phyloP scores from a whole-genome alignment of 2,329 filamentous ascomycete species.

The Ceratocystiopsis sp. region DNA sequence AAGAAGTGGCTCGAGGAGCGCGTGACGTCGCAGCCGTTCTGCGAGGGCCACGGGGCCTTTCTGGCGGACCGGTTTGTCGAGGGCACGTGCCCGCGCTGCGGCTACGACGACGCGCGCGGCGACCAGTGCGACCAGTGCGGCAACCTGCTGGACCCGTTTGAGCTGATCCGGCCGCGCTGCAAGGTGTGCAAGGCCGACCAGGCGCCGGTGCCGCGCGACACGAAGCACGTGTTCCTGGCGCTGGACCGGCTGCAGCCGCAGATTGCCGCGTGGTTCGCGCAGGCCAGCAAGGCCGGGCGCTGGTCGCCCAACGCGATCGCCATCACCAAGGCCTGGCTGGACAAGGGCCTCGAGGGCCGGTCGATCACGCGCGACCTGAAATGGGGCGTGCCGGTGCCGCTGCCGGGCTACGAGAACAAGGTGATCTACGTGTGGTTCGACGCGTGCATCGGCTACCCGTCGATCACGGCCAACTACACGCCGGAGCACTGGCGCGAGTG shows the following conservation, averaged over 20 bases:
- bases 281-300: slow-evolving; percentile 53
- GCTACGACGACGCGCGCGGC: slow-evolving; percentile 52
- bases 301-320: slow-evolving; percentile 62
- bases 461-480: slow-evolving; percentile 83
- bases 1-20: slow-evolving; percentile 81
- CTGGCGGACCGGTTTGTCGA: slow-evolving; percentile 73
- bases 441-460: slow-evolving; percentile 95
- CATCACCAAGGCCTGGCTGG: slow-evolving; percentile 68
- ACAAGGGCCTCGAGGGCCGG: slow-evolving; percentile 67
- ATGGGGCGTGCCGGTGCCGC: slow-evolving; percentile 55
- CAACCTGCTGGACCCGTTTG: slow-evolving; percentile 51
- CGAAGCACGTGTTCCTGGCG: slow-evolving; percentile 80
- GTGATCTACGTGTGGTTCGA: slow-evolving; percentile 61
- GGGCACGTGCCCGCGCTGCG: slow-evolving; percentile 58
- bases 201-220: slow-evolving; percentile 64
- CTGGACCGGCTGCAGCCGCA: slow-evolving; percentile 67
- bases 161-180: slow-evolving; percentile 71
- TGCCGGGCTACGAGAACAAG: slow-evolving; percentile 37
- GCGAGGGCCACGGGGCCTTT: slow-evolving; percentile 50
- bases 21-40: slow-evolving; percentile 79
- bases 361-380: slow-evolving; percentile 86
- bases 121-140: slow-evolving; percentile 53
- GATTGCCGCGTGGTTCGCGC: slow-evolving; percentile 61
- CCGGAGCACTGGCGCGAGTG: slow-evolving; percentile 61
- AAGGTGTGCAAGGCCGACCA: slow-evolving; percentile 89